Conservation (phyloP, 768 basidiomycete species). For the Tricholoma saponaceum region DNA sequence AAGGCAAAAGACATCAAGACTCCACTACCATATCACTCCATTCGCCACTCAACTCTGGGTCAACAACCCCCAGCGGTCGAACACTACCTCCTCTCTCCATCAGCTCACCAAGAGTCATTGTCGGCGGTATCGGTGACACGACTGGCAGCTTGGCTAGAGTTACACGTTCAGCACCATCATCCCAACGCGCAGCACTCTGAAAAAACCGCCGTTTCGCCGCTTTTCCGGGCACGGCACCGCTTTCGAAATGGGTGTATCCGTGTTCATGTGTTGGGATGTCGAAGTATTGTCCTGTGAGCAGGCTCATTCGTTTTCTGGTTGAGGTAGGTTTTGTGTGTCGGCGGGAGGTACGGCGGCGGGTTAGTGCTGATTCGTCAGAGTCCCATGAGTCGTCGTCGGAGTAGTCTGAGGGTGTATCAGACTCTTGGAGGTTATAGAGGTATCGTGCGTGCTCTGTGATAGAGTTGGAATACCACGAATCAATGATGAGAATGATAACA, state of each 20-base stretch:
- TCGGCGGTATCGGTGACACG: conserved; percentile 11
- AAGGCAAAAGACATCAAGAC: conserved; percentile 7
- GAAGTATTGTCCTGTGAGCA: conserved; percentile 56
- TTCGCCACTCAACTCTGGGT: conserved; percentile 18
- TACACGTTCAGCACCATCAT: conserved; percentile 23
- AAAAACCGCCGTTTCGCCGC: conserved; percentile 54
- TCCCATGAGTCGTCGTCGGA: conserved; percentile 47
- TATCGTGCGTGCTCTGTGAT: conserved; percentile 60
- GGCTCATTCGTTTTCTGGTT: conserved; percentile 60
- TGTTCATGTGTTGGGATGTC: conserved; percentile 45
- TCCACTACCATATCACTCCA: conserved; percentile 25
- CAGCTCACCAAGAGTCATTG: conserved; percentile 10
- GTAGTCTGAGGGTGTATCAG: conserved; percentile 41
- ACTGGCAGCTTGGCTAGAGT: conserved; percentile 16
- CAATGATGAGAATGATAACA: conserved; percentile 21
- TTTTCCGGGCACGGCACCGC: conserved; percentile 24
- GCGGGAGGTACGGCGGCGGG: conserved; percentile 14
- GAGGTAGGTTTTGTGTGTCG: conserved; percentile 18
- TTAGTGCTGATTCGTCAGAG: conserved; percentile 42
- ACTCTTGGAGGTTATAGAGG: conserved; percentile 56
- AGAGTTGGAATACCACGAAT: neutral
- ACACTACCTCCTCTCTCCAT: conserved; percentile 22
- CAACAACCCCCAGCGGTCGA: conserved; percentile 6
- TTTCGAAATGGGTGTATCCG: conserved; percentile 37
- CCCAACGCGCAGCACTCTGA: conserved; percentile 39